A percentile compares a stretch with the other conserved stretches of the same genome.
Conservation (phyloP, 805 yeast species). For the Kazachstania bromeliacearum region DNA sequence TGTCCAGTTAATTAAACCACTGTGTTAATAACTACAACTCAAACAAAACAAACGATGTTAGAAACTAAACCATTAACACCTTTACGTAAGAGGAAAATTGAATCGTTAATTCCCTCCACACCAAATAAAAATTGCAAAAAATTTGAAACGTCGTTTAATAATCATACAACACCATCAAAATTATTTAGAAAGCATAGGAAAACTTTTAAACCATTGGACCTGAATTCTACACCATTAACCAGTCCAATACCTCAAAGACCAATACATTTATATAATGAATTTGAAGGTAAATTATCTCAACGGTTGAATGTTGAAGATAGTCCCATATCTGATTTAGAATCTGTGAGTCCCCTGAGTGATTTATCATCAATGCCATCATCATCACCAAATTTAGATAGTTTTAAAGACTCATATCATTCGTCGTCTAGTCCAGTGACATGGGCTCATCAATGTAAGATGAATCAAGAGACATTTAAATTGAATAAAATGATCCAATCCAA, state of each 20-base stretch:
- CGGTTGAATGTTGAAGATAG: conserved; percentile 10
- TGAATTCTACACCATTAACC: too few relatives aligned
- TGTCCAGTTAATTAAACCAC: too few relatives aligned
- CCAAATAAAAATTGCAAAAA: conserved; percentile 9
- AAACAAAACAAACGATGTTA: too few relatives aligned
- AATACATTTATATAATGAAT: neutral
- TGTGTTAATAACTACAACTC: too few relatives aligned
- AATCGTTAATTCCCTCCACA: conserved; percentile 7
- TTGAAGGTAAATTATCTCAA: conserved; percentile 6
- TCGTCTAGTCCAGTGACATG: conserved; percentile 7
- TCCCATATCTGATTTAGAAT: conserved; percentile 13
- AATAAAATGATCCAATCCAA: conserved; percentile 13
- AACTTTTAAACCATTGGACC: neutral
- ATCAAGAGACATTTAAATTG: conserved; percentile 11
- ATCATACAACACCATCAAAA: conserved; percentile 9
- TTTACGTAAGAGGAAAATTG: conserved; percentile 5
- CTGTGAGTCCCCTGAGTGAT: conserved; percentile 20
- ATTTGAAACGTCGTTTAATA: neutral
- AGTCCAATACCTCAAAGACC: neutral
- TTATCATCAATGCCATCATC: conserved; percentile 13
- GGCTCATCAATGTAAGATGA: conserved; percentile 1
- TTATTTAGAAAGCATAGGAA: conserved; percentile 3
- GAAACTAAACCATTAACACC: conserved; percentile 11
- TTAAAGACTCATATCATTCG: too few relatives aligned
- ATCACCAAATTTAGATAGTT: conserved; percentile 11